Conservation (phyloP, 2,329 filamentous ascomycete species). For the Colletotrichum australisinense region DNA sequence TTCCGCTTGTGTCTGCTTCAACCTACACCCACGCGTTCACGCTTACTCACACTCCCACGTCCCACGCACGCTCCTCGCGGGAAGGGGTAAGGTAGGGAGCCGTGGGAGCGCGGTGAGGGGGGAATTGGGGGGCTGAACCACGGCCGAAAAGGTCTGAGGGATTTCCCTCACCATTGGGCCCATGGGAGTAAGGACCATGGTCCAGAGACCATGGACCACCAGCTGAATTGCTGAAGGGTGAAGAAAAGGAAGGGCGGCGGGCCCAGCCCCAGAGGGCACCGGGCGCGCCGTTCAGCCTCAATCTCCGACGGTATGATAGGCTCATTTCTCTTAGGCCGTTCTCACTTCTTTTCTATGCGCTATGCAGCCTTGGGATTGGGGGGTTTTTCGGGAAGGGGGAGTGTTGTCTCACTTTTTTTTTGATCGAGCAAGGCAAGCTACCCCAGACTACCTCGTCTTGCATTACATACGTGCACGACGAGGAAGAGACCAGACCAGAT, state of each 20-base stretch:
- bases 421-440: background rate
- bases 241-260: background rate
- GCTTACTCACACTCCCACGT: background rate
- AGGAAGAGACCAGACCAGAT: too few species aligned
- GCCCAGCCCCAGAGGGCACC: background rate
- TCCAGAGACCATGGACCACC: background rate
- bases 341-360: background rate
- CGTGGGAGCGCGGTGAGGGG: too few species aligned
- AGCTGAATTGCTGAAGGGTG: background rate
- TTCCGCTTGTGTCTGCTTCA: background rate
- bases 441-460: background rate
- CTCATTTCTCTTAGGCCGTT: background rate
- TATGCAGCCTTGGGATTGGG: background rate
- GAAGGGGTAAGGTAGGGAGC: background rate
- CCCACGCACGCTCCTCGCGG: too few species aligned
- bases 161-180: background rate
- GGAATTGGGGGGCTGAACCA: background rate
- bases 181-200: background rate
- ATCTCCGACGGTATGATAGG: background rate
- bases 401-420: background rate
- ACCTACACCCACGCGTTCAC: background rate
- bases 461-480: too few species aligned
- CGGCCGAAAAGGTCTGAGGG: slow-evolving; percentile 21
- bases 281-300: slow-evolving; percentile 2
- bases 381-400: background rate